Percentiles rank a stretch among this genome's conserved stretches.
These are phyloP conservation scores for Prunus padus DNA, from an alignment of 306 rosid species.

Conservation along the genomic window DNA sequence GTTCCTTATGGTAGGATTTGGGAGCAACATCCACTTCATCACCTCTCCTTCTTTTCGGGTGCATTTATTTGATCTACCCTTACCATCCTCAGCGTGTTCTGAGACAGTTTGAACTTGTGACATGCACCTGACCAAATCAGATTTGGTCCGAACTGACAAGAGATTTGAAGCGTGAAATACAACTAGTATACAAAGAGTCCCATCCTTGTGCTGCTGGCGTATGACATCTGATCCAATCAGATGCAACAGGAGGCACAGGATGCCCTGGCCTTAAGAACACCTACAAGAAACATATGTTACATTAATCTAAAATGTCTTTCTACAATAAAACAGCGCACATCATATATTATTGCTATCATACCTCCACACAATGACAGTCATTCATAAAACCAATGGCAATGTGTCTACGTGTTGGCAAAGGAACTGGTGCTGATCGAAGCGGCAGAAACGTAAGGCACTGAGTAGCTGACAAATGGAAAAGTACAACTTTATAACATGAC, in stretches of 20 bases:
- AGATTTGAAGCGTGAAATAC: conserved; percentile 4
- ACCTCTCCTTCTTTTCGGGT: not conserved
- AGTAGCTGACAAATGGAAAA: conserved; percentile 18
- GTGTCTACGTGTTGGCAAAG: conserved; percentile 15
- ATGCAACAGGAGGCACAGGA: conserved; percentile 14
- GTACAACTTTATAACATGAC: conserved; percentile 14
- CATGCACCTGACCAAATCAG: not conserved
- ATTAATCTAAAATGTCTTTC: not conserved
- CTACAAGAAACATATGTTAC: conserved; percentile 7
- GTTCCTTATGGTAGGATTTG: conserved; percentile 2
- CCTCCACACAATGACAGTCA: conserved; percentile 19
- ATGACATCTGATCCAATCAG: conserved; percentile 15
- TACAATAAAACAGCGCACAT: not conserved
- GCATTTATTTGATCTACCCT: not conserved
- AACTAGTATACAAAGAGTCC: conserved; percentile 1
- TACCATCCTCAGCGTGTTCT: not conserved
- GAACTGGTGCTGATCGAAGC: conserved; percentile 5
- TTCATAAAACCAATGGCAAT: conserved; percentile 19
- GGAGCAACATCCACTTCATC: not conserved
- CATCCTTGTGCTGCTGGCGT: conserved; percentile 9
- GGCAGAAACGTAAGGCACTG: conserved; percentile 17
- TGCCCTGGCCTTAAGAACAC: conserved; percentile 14
- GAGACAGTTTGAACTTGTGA: not conserved
- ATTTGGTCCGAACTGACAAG: conserved; percentile 1
- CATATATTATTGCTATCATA: not conserved